phyloP scores from a whole-genome alignment of 805 yeast species.

The Wickerhamiella domercqiae region DNA sequence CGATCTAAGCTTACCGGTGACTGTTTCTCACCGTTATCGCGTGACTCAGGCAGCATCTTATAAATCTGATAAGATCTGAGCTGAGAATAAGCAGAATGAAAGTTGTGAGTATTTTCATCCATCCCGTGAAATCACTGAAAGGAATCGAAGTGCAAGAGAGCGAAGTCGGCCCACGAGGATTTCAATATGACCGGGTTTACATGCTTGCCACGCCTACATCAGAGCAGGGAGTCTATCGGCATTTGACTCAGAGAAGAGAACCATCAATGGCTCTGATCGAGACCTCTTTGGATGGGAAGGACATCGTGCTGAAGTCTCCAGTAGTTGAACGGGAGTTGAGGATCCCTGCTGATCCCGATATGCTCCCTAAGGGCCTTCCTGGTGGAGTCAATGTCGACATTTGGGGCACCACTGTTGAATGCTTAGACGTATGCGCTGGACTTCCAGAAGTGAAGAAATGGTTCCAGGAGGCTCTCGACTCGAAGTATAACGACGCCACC shows the following conservation, averaged over 20 bases:
- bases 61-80: no score
- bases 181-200: slow-evolving; percentile 22
- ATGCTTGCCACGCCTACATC: slow-evolving; percentile 18
- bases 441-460: slow-evolving; percentile 12
- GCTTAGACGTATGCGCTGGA: slow-evolving; percentile 15
- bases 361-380: slow-evolving; percentile 2
- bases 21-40: no score
- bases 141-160: slow-evolving; percentile 19
- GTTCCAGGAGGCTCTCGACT: slow-evolving; percentile 6
- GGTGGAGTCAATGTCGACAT: slow-evolving; percentile 10
- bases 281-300: slow-evolving; percentile 11
- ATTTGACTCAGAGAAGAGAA: slow-evolving; percentile 21
- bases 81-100: no score
- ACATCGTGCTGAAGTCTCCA: slow-evolving; percentile 7
- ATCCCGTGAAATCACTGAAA: slow-evolving; percentile 24
- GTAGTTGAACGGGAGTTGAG: slow-evolving; percentile 2
- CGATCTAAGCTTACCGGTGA: no score
- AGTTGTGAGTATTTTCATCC: slow-evolving; percentile 13
- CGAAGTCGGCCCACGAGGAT: slow-evolving; percentile 20
- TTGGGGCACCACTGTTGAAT: slow-evolving; percentile 20
- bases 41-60: no score
- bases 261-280: slow-evolving; percentile 19
- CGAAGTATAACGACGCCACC: slow-evolving; percentile 8
- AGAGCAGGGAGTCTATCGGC: slow-evolving; percentile 7
- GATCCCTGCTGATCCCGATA: not conserved